Conservation (phyloP, 805 yeast genomes). For the Diddensiella caesifluorescens region DNA sequence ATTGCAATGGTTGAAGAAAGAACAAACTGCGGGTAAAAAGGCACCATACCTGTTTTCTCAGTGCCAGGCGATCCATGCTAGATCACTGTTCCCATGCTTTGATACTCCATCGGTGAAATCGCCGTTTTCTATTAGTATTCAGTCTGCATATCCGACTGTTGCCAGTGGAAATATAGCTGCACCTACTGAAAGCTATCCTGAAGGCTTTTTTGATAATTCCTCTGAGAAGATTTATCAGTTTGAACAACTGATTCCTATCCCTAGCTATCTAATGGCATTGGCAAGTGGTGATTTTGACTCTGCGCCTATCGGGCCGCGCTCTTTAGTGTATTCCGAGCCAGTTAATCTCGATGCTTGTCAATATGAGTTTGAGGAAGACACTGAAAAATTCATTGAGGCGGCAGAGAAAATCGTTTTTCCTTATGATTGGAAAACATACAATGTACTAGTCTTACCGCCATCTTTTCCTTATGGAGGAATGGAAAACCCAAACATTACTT, state of each 20-base stretch:
- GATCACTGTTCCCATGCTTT: slow-evolving; percentile 82
- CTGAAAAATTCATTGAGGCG: slow-evolving; percentile 66
- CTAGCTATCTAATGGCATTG: slow-evolving; percentile 75
- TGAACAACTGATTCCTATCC: slow-evolving; percentile 76
- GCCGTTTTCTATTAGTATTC: slow-evolving; percentile 51
- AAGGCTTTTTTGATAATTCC: slow-evolving; percentile 9
- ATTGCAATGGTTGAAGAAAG: slow-evolving; percentile 74
- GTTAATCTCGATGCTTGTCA: slow-evolving; percentile 58
- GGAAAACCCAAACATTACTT: slow-evolving; percentile 90
- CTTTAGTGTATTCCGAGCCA: slow-evolving; percentile 77
- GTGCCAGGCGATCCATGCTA: slow-evolving; percentile 86
- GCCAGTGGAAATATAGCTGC: slow-evolving; percentile 59
- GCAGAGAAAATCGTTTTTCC: slow-evolving; percentile 73
- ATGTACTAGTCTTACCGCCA: slow-evolving; percentile 72
- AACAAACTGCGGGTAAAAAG: slow-evolving; percentile 66
- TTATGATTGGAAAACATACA: slow-evolving; percentile 82
- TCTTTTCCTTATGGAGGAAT: slow-evolving; percentile 87
- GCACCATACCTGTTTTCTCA: slow-evolving; percentile 78
- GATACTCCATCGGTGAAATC: slow-evolving; percentile 86
- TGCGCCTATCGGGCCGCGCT: slow-evolving; percentile 78
- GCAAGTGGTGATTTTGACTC: slow-evolving; percentile 75
- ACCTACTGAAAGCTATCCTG: slow-evolving; percentile 16
- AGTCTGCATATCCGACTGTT: slow-evolving; percentile 62
- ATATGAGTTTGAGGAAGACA: slow-evolving; percentile 73
- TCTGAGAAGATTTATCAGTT: slow-evolving; percentile 40